Evolutionary conservation across 495 filamentous ascomycete species (phyloP), one percentile per base, ranked within the genome.

Genomic region (Xylaria nigripes): DNA sequence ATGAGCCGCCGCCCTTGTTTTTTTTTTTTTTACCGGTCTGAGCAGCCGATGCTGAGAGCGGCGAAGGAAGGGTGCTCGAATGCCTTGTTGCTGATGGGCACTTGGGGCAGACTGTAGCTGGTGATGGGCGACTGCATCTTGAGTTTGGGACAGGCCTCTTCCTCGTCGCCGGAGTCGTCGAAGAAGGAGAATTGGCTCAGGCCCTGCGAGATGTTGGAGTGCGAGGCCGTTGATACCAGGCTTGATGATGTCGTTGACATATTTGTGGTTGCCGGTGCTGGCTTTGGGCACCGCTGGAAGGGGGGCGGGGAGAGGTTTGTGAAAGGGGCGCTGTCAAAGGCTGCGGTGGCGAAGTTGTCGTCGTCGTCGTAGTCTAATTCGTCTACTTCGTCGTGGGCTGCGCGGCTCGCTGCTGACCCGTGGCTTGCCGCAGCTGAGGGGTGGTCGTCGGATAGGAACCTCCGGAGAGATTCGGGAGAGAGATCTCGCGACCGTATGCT

Each of bases 221-320:
- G 49, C 0, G 63, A 66, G 12, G 51, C 19, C 22, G 69, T 62
- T 6, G 70, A 72, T 9, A 48, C 49, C 15, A 65, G 18, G 40
- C 59, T 61, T 8, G 67, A 69, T 2, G 70, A 64, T n/a, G 67
- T 63, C 13, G 68, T 68, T 19, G 69, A 68, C 24, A 58, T n/a
- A n/a, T n/a, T n/a, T n/a, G n/a, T n/a, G n/a, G n/a, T n/a, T 36
- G 6, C 8, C 6, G 32, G 43, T 59, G 32, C 46, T 44, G 40
- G 48, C 41, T 25, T 62, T 41, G 16, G 63, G 58, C 18, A 70
- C 64, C 1, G 69, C 45, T 65, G 70, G 9, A 68, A 65, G 2
- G 77, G 76, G 18, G 77, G 76, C 12, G 77, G 76, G 6, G 76
- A 79, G 16, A 79, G 64, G 25, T 65, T 67, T 5, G 73, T 76